Conservation (phyloP, 2,329 filamentous ascomycete species). For the Aspergillus sp. region DNA sequence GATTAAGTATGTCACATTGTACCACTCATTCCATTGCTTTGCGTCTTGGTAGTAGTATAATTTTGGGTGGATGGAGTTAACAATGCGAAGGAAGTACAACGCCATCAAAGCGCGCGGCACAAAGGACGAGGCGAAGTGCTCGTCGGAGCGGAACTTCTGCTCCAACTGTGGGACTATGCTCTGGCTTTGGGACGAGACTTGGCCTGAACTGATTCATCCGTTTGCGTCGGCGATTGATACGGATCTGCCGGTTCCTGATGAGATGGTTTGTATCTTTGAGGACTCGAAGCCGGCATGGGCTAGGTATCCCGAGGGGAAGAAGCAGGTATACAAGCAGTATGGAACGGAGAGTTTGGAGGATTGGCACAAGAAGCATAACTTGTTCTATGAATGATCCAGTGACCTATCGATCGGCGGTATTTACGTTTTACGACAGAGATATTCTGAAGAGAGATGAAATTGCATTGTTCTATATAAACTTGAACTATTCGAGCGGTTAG, state of each 20-base stretch:
- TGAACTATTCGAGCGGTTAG: slow-evolving; percentile 23
- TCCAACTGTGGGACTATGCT: slow-evolving; percentile 49
- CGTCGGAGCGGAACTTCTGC: slow-evolving; percentile 49
- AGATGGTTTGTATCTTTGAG: slow-evolving; percentile 49
- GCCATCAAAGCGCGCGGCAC: slow-evolving; percentile 47
- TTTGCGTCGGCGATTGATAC: slow-evolving; percentile 53
- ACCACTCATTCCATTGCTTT: background rate
- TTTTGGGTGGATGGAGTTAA: background rate
- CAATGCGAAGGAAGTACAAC: slow-evolving; percentile 40
- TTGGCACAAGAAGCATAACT: slow-evolving; percentile 47
- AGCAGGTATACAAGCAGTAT: slow-evolving; percentile 42
- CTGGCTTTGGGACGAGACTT: slow-evolving; percentile 49
- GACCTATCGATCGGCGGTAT: too few species aligned
- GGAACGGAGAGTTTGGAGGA: slow-evolving; percentile 40
- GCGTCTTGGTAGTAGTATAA: background rate
- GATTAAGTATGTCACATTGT: slow-evolving; percentile 41
- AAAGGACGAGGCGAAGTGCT: slow-evolving; percentile 36
- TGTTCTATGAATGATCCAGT: slow-evolving; percentile 31
- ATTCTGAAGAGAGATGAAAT: slow-evolving; percentile 6
- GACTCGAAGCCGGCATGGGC: slow-evolving; percentile 48
- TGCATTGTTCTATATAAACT: slow-evolving; percentile 3
- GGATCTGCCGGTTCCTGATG: slow-evolving; percentile 44
- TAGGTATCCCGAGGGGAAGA: slow-evolving; percentile 50
- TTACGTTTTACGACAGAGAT: background rate
- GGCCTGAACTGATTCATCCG: slow-evolving; percentile 51